phyloP scores from a whole-genome alignment of 306 rosid genomes.

The Quercus glauca region DNA sequence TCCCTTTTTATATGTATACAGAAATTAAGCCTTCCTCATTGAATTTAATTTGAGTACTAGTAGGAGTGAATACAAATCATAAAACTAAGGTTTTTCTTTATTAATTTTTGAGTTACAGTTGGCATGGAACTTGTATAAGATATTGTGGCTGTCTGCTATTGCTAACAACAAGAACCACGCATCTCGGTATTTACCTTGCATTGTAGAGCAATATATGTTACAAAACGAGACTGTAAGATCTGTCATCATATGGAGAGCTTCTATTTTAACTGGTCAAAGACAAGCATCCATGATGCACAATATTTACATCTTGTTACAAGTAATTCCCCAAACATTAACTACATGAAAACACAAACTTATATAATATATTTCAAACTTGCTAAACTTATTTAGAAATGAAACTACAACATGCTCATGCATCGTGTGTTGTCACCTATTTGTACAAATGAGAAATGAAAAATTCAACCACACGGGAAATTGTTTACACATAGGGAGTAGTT shows the following conservation, averaged over 20 bases:
- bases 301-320: no score
- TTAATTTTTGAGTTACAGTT: neutral
- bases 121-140: no score
- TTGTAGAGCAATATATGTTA: neutral
- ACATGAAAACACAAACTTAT: no score
- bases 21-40: constrained; percentile 62
- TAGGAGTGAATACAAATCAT: constrained; percentile 29
- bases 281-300: no score
- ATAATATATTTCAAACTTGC: no score
- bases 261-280: no score
- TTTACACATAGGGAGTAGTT: neutral
- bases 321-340: no score
- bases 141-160: neutral
- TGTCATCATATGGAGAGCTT: no score
- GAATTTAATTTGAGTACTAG: constrained; percentile 31
- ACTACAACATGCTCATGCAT: no score
- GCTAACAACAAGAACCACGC: neutral
- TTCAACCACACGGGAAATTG: neutral
- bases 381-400: no score
- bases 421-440: no score
- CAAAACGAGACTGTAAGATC: neutral
- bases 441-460: no score
- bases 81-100: constrained; percentile 18
- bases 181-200: neutral
- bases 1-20: constrained; percentile 58